Evolutionary conservation across 2,329 filamentous ascomycete genomes (phyloP), one percentile per base, ranked within the genome.

Genomic region (Metarhizium brunneum): DNA sequence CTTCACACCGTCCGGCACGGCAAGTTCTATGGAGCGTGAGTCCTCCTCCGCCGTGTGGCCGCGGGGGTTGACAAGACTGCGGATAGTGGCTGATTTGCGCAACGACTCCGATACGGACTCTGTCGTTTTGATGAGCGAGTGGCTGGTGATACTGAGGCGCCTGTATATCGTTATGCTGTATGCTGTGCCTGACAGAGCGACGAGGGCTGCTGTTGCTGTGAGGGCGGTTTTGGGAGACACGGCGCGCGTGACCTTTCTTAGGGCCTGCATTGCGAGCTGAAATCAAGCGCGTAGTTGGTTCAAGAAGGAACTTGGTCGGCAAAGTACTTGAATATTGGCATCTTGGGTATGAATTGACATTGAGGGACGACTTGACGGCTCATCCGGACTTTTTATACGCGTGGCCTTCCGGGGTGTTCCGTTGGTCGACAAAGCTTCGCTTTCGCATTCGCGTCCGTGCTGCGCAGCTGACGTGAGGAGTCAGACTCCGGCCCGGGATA

Each of bases 1-100:
- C 25, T 25, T 25, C 25, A 25, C 25, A 25, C 25, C 25, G 25
- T 25, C 25, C 25, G 25, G 25, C 25, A 25, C 25, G 25, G 25
- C 25, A 25, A 25, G 25, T 25, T 3, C 25, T 25, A 47, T 25
- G 54, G 56, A 64, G 4, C 63, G 60, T 2, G 61, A 51, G 25
- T 70, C 68, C 14, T 30, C 48, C 32, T 20, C 29, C 8, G 58
- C 54, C 2, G 56, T 32, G 29, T 67, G 59, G 7, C 58, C 25
- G 25, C 56, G 56, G 0, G 58, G 63, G 18, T 69, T 69, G 51
- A 68, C 61, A 6, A 67, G 51, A 3, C 61, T 48, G 2, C 50
- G 60, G 5, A 68, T 58, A 1, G 66, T 63, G 1, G 20, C 50
- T 0, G 66, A 67, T 14, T 58, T 56, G n/a, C 52, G 49, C 3